phyloP scores from a whole-genome alignment of 331 rosid genomes.

The Acacia concinna region DNA sequence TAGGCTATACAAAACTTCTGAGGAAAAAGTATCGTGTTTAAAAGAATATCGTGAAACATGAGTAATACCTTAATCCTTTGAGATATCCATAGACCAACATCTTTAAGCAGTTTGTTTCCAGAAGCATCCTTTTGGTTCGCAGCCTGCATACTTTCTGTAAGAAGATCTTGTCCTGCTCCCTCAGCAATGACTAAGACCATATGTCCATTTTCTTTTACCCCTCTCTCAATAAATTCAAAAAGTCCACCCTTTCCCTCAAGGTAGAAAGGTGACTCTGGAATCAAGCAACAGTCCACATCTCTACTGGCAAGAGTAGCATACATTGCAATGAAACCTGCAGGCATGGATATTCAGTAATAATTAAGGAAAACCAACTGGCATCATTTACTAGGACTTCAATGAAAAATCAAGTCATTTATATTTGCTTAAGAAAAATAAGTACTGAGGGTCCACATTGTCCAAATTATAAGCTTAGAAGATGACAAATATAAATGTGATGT shows the following conservation, averaged over 20 bases:
- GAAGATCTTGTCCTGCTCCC: conserved; percentile 92
- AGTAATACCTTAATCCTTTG: conserved; percentile 75
- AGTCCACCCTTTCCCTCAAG: conserved; percentile 97
- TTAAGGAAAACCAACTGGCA: background rate
- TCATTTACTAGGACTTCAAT: conserved; percentile 7
- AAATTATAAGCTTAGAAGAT: conserved; percentile 13
- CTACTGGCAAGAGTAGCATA: conserved; percentile 96
- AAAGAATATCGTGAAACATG: conserved; percentile 27
- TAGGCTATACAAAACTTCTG: conserved; percentile 21
- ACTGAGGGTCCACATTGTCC: conserved; percentile 15
- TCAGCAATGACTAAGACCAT: conserved; percentile 96
- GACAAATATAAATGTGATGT: conserved; percentile 32
- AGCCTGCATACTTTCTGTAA: conserved; percentile 57
- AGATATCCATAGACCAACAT: conserved; percentile 94
- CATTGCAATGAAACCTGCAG: conserved; percentile 93
- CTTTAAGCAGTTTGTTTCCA: conserved; percentile 86
- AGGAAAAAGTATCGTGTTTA: conserved; percentile 9
- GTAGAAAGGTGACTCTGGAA: conserved; percentile 90
- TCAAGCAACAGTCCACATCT: conserved; percentile 96
- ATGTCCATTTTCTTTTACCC: conserved; percentile 83
- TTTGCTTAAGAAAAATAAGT: background rate
- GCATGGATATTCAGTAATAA: conserved; percentile 1
- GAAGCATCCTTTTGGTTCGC: conserved; percentile 78
- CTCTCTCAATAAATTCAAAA: conserved; percentile 65
- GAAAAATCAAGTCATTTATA: conserved; percentile 2